phyloP scores from a whole-genome alignment of 441 rosid species.

The Hura crepitans region DNA sequence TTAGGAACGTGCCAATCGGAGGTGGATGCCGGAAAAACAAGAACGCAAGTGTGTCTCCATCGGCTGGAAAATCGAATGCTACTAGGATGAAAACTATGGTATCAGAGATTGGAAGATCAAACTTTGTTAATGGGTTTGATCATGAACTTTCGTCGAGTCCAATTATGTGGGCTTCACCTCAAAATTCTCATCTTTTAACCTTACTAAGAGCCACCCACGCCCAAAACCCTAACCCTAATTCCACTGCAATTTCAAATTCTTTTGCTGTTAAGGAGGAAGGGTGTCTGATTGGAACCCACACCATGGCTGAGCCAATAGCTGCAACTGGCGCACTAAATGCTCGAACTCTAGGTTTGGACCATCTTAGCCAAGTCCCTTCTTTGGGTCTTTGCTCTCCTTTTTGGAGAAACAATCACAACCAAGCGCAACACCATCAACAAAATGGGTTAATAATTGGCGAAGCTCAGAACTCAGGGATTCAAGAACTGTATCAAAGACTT shows the following conservation, averaged over 20 bases:
- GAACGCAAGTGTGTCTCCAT: slow-evolving; percentile 37
- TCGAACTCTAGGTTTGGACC: slow-evolving; percentile 37
- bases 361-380: slow-evolving; percentile 36
- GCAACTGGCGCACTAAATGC: slow-evolving; percentile 27
- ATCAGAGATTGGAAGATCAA: slow-evolving; percentile 45
- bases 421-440: slow-evolving; percentile 34
- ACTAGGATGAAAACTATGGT: slow-evolving; percentile 40
- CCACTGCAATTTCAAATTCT: slow-evolving; percentile 25
- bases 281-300: slow-evolving; percentile 34
- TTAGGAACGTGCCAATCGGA: slow-evolving; percentile 71
- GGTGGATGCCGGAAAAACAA: slow-evolving; percentile 73
- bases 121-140: slow-evolving; percentile 37
- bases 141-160: slow-evolving; percentile 44
- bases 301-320: slow-evolving; percentile 32
- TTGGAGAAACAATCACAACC: slow-evolving; percentile 41
- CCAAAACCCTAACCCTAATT: slow-evolving; percentile 43
- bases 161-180: slow-evolving; percentile 50
- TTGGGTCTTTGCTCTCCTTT: slow-evolving; percentile 42
- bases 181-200: slow-evolving; percentile 48
- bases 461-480: slow-evolving; percentile 51
- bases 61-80: slow-evolving; percentile 35
- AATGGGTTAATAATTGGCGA: slow-evolving; percentile 36
- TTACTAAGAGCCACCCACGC: slow-evolving; percentile 40
- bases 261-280: slow-evolving; percentile 41
- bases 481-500: slow-evolving; percentile 59